These are phyloP conservation scores for Marchantia polymorpha DNA, from an alignment of 225 moss, liverwort and hornwort genomes.

Conservation along the genomic window DNA sequence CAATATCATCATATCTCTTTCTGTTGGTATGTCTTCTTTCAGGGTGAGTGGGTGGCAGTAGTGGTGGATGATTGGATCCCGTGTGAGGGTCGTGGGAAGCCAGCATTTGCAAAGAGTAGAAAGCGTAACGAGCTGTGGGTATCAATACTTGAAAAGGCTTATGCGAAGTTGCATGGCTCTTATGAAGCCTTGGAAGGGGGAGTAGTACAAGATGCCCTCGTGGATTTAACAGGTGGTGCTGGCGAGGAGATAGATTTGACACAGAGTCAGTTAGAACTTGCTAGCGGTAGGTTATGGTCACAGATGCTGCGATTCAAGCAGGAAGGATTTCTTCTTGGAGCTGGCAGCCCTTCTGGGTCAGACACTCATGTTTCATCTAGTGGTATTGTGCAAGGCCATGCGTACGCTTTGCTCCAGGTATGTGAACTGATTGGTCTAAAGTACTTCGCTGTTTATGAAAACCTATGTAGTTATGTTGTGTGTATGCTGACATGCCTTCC, in stretches of 20 bases:
- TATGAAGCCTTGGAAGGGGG: conserved; percentile 95
- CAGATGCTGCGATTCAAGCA: conserved; percentile 91
- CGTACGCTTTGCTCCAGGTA: conserved; percentile 89
- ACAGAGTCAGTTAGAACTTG: conserved; percentile 84
- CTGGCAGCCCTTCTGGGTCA: conserved; percentile 94
- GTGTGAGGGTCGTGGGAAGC: conserved; percentile 85
- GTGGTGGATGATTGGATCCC: conserved; percentile 98
- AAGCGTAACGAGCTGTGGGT: conserved; percentile 92
- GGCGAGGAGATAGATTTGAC: conserved; percentile 93
- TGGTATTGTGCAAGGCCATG: conserved; percentile 96
- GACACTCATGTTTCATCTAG: conserved; percentile 93
- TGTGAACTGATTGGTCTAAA: not conserved
- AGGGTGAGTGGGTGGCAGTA: conserved; percentile 98
- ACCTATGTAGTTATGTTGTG: too few relatives aligned
- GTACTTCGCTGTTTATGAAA: not conserved
- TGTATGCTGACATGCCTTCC: too few relatives aligned
- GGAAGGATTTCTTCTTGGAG: conserved; percentile 92
- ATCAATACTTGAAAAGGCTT: conserved; percentile 91
- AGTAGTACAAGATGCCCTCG: conserved; percentile 93
- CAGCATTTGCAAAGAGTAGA: conserved; percentile 91
- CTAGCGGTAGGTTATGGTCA: conserved; percentile 86
- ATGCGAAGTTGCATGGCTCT: conserved; percentile 92
- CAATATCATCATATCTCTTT: not conserved
- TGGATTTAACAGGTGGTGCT: conserved; percentile 93
- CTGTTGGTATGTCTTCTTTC: conserved; percentile 25